Evolutionary conservation across 106 monocot species (phyloP), one percentile per base, ranked within the genome.

Genomic region (Ottelia alismoides): DNA sequence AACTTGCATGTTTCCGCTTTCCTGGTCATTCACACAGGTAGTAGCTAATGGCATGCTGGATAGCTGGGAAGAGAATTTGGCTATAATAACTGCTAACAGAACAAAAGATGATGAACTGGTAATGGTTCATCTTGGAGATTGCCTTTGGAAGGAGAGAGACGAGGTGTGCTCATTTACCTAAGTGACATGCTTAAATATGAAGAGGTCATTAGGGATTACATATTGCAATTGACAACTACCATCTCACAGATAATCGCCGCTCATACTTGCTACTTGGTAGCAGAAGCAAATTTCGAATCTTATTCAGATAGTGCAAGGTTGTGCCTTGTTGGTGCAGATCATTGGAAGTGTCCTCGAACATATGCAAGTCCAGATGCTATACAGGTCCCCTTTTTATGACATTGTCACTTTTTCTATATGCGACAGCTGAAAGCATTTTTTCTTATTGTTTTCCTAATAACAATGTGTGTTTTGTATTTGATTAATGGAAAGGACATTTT

Each of bases 41-140:
- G 65, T 49, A 61, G 57, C 64, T 28, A 76, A 56, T 51, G 72
- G 82, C 25, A 80, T 99, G 82, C 64, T 99, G 27, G 90, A 99
- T 73, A 81, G 76, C 27, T 99, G 98, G 98, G 74, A 90, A 78
- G 90, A 90, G 40, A 99, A 99, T 70, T 47, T 99, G 49, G 98
- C 90, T 0, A 75, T 99, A 31, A 90, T 99, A 70, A 77, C 76
- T 53, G 86, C 90, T 47, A 98, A 98, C 52, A 85, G 90, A 70
- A 98, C 98, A 48, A 83, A 85, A 53, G 74, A 80, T 75, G 98
- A 98, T 71, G 85, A 84, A 55, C 74, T 85, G 28, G 98, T 98
- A 11, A 85, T 98, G 55, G 65, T 82, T 62, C 82, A 90, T 76
- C 85, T 98, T 58, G 98, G 98, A 20, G 89, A 98, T 71, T 90